Evolutionary conservation across 345 rosid genomes (phyloP).

Genomic region (Salix dunnii): DNA sequence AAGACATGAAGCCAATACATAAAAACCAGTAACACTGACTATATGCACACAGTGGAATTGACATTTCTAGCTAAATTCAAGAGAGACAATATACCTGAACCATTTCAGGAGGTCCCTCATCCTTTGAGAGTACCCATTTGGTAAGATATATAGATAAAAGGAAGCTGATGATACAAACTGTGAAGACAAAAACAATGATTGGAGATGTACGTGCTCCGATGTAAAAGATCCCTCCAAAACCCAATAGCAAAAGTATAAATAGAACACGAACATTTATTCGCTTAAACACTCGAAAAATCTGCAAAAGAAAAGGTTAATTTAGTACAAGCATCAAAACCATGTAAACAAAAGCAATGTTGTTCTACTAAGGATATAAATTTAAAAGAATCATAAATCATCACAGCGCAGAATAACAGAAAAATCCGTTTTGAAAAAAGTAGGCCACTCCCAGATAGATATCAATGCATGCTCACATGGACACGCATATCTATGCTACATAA

Average conservation of each 20-base stretch:
- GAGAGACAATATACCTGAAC: slow-evolving; percentile 51
- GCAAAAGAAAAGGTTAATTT: slow-evolving; percentile 24
- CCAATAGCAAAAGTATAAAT: slow-evolving; percentile 58
- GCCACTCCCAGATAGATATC: not conserved
- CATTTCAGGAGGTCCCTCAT: slow-evolving; percentile 99
- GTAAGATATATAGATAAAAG: slow-evolving; percentile 69
- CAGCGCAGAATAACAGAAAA: not conserved
- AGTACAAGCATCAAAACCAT: not conserved
- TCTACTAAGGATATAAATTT: not conserved
- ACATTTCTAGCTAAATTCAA: not conserved
- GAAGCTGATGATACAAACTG: slow-evolving; percentile 80
- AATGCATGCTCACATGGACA: not conserved
- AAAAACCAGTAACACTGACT: not conserved
- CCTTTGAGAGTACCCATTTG: slow-evolving; percentile 96
- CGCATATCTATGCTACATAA: not conserved
- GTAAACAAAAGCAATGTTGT: not conserved
- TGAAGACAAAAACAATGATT: slow-evolving; percentile 83
- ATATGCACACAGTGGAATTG: not conserved
- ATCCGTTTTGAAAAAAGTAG: not conserved
- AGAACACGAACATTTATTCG: slow-evolving; percentile 78
- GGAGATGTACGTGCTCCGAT: slow-evolving; percentile 92
- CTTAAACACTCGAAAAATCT: slow-evolving; percentile 81
- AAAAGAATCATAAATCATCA: not conserved
- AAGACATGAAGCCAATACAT: slow-evolving; percentile 11
- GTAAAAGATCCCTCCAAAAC: slow-evolving; percentile 70